These are phyloP conservation scores for Coniochaeta sp. DNA, from an alignment of 2,329 filamentous ascomycete species.

Conservation along the genomic window DNA sequence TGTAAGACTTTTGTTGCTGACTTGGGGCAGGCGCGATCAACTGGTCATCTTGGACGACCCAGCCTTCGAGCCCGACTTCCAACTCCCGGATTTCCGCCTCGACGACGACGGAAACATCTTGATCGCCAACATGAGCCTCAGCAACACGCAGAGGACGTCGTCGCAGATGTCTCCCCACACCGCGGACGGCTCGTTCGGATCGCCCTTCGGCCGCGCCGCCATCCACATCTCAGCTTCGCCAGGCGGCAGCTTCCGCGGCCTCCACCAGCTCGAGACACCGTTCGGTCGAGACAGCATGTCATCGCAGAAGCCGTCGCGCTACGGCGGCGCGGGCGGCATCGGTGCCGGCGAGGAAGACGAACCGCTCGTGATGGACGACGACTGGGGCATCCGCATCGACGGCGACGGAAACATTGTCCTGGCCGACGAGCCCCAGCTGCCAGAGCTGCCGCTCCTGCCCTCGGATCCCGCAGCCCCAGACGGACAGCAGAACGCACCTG, in stretches of 20 bases:
- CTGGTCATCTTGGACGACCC: slow-evolving; percentile 79
- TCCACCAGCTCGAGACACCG: slow-evolving; percentile 8
- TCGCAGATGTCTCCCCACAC: slow-evolving; percentile 39
- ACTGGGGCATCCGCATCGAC: slow-evolving; percentile 43
- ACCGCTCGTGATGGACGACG: slow-evolving; percentile 21
- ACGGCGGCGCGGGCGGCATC: slow-evolving; percentile 19
- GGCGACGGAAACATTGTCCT: slow-evolving; percentile 41
- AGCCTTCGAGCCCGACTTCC: slow-evolving; percentile 62
- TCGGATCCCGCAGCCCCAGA: not conserved
- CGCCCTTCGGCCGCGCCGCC: slow-evolving; percentile 4
- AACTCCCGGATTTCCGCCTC: slow-evolving; percentile 51
- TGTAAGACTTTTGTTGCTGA: no score
- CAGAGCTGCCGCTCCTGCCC: slow-evolving; percentile 24
- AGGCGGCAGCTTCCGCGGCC: slow-evolving; percentile 6
- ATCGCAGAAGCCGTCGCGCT: slow-evolving; percentile 18
- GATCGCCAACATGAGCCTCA: slow-evolving; percentile 22
- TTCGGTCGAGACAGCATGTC: slow-evolving; percentile 9
- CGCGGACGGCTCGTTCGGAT: slow-evolving; percentile 18
- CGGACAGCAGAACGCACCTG: slow-evolving; percentile 2
- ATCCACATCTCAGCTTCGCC: slow-evolving; percentile 11
- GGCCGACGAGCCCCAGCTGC: slow-evolving; percentile 36
- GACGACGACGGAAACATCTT: slow-evolving; percentile 25
- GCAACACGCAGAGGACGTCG: slow-evolving; percentile 27
- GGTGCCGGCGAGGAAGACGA: slow-evolving; percentile 28
- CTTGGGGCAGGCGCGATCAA: slow-evolving; percentile 55